Evolutionary conservation across 805 yeast genomes (phyloP), one percentile per base, ranked within the genome.

Genomic region (Myxozyma neotropica): DNA sequence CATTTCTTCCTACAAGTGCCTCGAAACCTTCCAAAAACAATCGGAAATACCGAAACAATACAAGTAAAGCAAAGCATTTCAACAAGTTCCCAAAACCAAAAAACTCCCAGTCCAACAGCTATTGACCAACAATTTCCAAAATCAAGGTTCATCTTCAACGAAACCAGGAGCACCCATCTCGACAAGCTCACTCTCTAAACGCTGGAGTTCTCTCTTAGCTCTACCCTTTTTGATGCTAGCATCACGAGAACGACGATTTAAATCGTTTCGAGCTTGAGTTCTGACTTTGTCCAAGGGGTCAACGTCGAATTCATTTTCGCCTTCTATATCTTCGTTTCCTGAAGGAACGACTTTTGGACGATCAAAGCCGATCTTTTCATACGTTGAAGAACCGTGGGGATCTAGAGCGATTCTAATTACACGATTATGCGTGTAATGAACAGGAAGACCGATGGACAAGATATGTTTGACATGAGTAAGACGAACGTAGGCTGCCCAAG

Each of bases 361-460:
- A 3, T 31, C 55, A 26, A 29, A 40, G 47, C 23, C 36, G 3
- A 48, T 36, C 33, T 48, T 49, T 42, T 58, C 59, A 35, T 61
- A 58, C 4, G 58, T 52, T n/a, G 65, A 24, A 2, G 55, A 48
- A 6, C 61, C 56, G 23, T 42, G 47, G 2, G 56, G 59, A 33
- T 58, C 66, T 6, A 63, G 44, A 4, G 56, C 53, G 6, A 33
- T 35, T 8, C 69, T 50, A 38, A 67, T 53, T 12, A 48, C 57
- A 12, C 59, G 53, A 50, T 67, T 67, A 31, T 51, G 56, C 7
- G 59, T 49, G 60, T 65, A 67, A 42, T 67, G 69, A n/a, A 52
- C 55, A 4, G 67, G 67, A n/a, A 67, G 56, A 13, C 69, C 69
- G 38, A 65, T 61, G 1, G 65, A 51, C 23, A 67, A 26, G 4